Percentiles rank a stretch among this genome's conserved stretches.
These are phyloP conservation scores for Phanerodontia chrysosporium DNA, from an alignment of 768 basidiomycete genomes.

Conservation along the genomic window DNA sequence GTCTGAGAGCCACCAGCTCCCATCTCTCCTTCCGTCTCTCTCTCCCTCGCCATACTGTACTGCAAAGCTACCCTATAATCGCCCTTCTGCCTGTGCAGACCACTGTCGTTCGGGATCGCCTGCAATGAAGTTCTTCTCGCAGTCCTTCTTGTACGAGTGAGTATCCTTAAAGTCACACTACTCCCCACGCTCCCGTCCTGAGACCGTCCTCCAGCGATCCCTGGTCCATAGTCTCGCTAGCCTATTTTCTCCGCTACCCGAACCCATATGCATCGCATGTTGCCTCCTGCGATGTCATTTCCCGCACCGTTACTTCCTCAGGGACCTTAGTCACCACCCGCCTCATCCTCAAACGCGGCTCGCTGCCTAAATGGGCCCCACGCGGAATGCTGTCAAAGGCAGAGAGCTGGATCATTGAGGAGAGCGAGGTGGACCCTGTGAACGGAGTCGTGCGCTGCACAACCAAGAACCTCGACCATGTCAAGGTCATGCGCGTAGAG, in stretches of 20 bases:
- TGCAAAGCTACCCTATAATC: not conserved
- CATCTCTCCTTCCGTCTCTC: not conserved
- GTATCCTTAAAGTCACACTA: constrained; percentile 20
- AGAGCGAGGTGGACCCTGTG: constrained; percentile 87
- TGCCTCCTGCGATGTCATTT: constrained; percentile 92
- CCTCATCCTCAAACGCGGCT: constrained; percentile 87
- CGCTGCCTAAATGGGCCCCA: constrained; percentile 90
- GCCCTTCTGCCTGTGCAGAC: not conserved
- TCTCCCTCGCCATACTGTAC: not conserved
- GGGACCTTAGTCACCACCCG: constrained; percentile 83
- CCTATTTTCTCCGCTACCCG: constrained; percentile 93
- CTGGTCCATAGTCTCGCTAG: constrained; percentile 88
- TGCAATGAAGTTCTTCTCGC: constrained; percentile 50
- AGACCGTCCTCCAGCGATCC: constrained; percentile 60
- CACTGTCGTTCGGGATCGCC: constrained; percentile 31
- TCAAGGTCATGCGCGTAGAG: constrained; percentile 90
- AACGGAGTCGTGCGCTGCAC: constrained; percentile 71
- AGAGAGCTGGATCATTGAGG: constrained; percentile 93
- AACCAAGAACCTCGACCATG: constrained; percentile 90
- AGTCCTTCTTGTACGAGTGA: constrained; percentile 55
- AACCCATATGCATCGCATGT: constrained; percentile 94
- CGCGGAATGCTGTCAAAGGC: constrained; percentile 76
- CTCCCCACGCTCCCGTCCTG: not conserved
- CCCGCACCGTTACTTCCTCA: constrained; percentile 65
- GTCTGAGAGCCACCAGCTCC: constrained; percentile 6